phyloP scores from a whole-genome alignment of 441 rosid species.

The Pelargonium myrrhifolium region DNA sequence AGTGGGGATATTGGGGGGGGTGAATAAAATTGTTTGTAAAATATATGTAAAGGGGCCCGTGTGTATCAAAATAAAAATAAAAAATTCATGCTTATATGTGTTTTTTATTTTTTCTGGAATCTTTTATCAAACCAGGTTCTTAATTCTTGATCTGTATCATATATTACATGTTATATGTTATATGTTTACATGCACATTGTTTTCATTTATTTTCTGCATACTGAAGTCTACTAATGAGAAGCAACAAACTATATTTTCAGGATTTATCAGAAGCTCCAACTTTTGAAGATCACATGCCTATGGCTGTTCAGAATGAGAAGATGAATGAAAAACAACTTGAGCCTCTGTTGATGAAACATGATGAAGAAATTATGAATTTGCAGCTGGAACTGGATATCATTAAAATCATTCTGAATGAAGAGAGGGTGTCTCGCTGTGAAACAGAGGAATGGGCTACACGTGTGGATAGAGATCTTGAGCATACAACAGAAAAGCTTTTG shows the following conservation, averaged over 20 bases:
- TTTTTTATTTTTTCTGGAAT: too few relatives aligned
- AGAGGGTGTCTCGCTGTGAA: slow-evolving; percentile 46
- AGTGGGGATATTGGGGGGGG: background rate
- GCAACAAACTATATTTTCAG: slow-evolving; percentile 30
- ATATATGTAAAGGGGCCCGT: too few relatives aligned
- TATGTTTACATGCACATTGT: background rate
- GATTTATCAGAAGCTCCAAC: slow-evolving; percentile 21
- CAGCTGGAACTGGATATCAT: slow-evolving; percentile 86
- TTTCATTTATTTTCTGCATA: background rate
- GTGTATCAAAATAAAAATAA: too few relatives aligned
- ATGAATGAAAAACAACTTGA: slow-evolving; percentile 22
- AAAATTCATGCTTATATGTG: too few relatives aligned
- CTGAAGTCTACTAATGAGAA: slow-evolving; percentile 3
- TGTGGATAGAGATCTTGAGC: slow-evolving; percentile 50
- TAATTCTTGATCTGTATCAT: too few relatives aligned
- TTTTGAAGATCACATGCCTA: slow-evolving; percentile 13
- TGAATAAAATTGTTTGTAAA: too few relatives aligned
- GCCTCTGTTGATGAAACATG: slow-evolving; percentile 35
- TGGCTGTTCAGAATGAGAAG: slow-evolving; percentile 25
- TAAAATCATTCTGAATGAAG: slow-evolving; percentile 78
- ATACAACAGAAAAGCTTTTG: slow-evolving; percentile 41
- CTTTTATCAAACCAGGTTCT: too few relatives aligned
- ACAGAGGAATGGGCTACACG: slow-evolving; percentile 38
- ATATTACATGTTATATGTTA: too few relatives aligned
- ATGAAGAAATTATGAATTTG: slow-evolving; percentile 65